Evolutionary conservation across 2,329 filamentous ascomycete genomes (phyloP).

Genomic region (Trichoderma atrobrunneum): DNA sequence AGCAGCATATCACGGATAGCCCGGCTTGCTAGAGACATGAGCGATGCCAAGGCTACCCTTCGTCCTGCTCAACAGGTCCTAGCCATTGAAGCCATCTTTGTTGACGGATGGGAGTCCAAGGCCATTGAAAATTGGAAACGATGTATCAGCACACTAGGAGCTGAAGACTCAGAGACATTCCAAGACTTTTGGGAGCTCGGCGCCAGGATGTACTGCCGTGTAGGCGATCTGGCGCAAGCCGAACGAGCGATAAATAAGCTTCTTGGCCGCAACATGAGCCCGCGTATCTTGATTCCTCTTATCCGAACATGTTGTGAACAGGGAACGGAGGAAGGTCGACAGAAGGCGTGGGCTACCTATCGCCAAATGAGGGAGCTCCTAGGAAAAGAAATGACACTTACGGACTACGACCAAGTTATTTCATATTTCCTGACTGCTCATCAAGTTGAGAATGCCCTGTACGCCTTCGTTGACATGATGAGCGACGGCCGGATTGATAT

Average conservation of each 20-base stretch:
- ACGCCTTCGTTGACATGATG: constrained; percentile 89
- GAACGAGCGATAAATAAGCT: constrained; percentile 54
- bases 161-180: constrained; percentile 44
- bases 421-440: constrained; percentile 67
- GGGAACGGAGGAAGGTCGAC: constrained; percentile 43
- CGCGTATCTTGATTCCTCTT: constrained; percentile 63
- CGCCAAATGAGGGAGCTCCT: constrained; percentile 60
- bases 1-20: constrained; percentile 61
- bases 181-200: constrained; percentile 63
- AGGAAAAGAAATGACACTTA: constrained; percentile 59
- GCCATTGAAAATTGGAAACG: constrained; percentile 64
- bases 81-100: constrained; percentile 66
- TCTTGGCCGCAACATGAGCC: constrained; percentile 47
- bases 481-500: constrained; percentile 55
- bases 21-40: constrained; percentile 64
- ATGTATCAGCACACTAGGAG: constrained; percentile 51
- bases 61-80: constrained; percentile 58
- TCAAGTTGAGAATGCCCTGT: constrained; percentile 64
- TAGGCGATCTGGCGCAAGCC: constrained; percentile 58
- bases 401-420: constrained; percentile 74
- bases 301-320: constrained; percentile 63
- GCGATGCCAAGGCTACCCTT: constrained; percentile 54
- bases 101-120: constrained; percentile 56
- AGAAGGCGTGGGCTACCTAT: constrained; percentile 67
- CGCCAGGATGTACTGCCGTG: constrained; percentile 59